phyloP scores from a whole-genome alignment of 371 early-diverging fungal genomes.

The Nematocida sp. region DNA sequence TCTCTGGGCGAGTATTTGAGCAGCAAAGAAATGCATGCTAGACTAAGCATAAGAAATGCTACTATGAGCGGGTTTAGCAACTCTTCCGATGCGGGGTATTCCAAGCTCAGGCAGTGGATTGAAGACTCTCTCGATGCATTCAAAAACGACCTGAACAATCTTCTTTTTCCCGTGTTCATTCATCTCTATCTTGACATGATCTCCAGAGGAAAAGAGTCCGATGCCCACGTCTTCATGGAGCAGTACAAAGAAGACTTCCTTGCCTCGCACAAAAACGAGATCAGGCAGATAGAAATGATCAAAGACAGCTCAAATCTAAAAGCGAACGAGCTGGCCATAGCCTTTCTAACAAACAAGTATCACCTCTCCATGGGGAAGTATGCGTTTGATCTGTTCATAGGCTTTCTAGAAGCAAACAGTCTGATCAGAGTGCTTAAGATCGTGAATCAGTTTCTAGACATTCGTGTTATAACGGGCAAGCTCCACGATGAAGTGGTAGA shows the following conservation, averaged over 20 bases:
- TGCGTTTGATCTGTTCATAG: constrained; percentile 79
- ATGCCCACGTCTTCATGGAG: constrained; percentile 73
- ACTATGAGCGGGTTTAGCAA: neutral
- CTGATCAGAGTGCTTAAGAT: constrained; percentile 76
- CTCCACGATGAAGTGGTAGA: constrained; percentile 54
- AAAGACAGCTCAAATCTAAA: constrained; percentile 70
- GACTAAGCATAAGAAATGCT: constrained; percentile 33
- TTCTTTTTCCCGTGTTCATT: constrained; percentile 84
- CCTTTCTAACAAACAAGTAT: constrained; percentile 78
- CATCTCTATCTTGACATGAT: constrained; percentile 84
- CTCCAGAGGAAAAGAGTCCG: constrained; percentile 50
- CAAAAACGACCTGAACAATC: constrained; percentile 71
- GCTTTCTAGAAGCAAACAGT: constrained; percentile 81
- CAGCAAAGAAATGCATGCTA: constrained; percentile 26
- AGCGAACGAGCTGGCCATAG: constrained; percentile 73
- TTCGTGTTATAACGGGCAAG: constrained; percentile 68
- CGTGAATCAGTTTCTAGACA: constrained; percentile 82
- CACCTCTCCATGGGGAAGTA: constrained; percentile 75
- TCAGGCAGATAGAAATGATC: constrained; percentile 66
- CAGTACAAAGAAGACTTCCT: constrained; percentile 70
- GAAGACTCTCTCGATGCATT: constrained; percentile 78
- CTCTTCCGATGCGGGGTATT: constrained; percentile 66
- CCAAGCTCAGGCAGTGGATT: constrained; percentile 76
- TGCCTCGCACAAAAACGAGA: constrained; percentile 69
- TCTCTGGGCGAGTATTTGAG: constrained; percentile 34